Conservation (phyloP, 768 basidiomycete genomes). For the Pisolithus albus region DNA sequence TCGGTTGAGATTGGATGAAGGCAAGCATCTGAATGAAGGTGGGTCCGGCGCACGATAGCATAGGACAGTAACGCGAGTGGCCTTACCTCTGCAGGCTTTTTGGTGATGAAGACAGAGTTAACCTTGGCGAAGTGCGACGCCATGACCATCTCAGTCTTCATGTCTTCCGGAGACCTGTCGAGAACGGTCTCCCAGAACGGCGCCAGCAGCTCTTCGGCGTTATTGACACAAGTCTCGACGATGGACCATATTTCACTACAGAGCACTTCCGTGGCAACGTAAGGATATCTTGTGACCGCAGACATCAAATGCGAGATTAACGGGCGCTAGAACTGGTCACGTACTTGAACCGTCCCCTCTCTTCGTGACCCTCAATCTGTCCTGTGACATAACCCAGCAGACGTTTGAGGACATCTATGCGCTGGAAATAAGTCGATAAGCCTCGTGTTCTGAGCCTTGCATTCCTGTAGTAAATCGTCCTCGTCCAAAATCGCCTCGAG, state of each 20-base stretch:
- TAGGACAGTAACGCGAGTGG: slow-evolving; percentile 16
- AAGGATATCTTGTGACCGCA: slow-evolving; percentile 63
- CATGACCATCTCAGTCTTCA: slow-evolving; percentile 82
- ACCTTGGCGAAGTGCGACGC: slow-evolving; percentile 94
- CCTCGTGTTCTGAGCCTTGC: slow-evolving; percentile 88
- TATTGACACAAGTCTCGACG: slow-evolving; percentile 77
- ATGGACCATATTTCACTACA: slow-evolving; percentile 96
- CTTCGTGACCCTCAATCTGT: slow-evolving; percentile 77
- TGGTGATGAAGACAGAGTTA: slow-evolving; percentile 79
- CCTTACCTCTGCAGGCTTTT: slow-evolving; percentile 84
- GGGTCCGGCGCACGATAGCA: slow-evolving; percentile 10
- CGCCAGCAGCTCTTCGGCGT: slow-evolving; percentile 62
- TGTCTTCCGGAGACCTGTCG: slow-evolving; percentile 74
- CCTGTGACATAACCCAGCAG: slow-evolving; percentile 83
- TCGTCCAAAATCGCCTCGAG: slow-evolving; percentile 91
- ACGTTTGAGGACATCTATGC: slow-evolving; percentile 72
- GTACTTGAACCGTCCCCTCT: slow-evolving; percentile 76
- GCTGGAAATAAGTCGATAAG: slow-evolving; percentile 85
- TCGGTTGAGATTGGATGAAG: slow-evolving; percentile 81
- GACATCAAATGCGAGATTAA: slow-evolving; percentile 1
- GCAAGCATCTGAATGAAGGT: slow-evolving; percentile 67
- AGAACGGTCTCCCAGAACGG: slow-evolving; percentile 92
- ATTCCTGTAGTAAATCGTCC: slow-evolving; percentile 89
- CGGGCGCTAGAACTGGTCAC: slow-evolving; percentile 22
- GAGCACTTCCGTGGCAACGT: slow-evolving; percentile 89